Evolutionary conservation across 306 rosid genomes (phyloP), one percentile per base, ranked within the genome.

Genomic region (Cucumis hystrix): DNA sequence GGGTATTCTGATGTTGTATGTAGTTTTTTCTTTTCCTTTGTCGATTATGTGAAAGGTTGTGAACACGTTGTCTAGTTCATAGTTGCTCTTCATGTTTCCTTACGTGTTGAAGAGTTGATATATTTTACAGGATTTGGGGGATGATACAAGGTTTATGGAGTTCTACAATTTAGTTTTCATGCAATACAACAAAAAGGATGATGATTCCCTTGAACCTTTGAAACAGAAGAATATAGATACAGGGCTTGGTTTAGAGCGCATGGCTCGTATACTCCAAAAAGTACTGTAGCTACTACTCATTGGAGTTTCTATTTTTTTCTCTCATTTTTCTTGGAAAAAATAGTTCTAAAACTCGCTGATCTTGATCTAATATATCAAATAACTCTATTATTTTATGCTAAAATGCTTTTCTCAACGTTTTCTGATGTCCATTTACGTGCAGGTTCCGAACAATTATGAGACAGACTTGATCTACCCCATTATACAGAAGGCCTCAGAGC

Each of bases 391-490:
- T 49, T 71, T 25, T 45, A 71, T 49, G 59, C 15, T 49, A 13
- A 21, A 25, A 49, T 21, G 16, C 47, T 60, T 78, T 64, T 78
- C 18, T 73, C 76, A 79, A 66, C 14, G 17, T 85, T 25, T 47
- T 51, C 16, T 25, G 11, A 80, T 80, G 79, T 74, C 72, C 20
- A 40, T 66, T 66, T 62, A 18, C 64, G 35, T 88, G 84, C 96
- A 94, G 97, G 96, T 90, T 84, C 88, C 97, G 49, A 94, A 90
- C 87, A 94, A 90, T 77, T 94, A 90, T 79, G 98, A 94, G 87
- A 94, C 95, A 67, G 98, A 94, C 83, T 85, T 94, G 85, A 94
- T 94, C 82, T 92, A 92, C 85, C 97, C 98, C 82, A 94, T 92
- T 77, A 89, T 92, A 84, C 87, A 92, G 90, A 84, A 70, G 84